A percentile compares a stretch with the other conserved stretches of the same genome.
Conservation (phyloP, 768 basidiomycete species). For the Tricholomella constricta region DNA sequence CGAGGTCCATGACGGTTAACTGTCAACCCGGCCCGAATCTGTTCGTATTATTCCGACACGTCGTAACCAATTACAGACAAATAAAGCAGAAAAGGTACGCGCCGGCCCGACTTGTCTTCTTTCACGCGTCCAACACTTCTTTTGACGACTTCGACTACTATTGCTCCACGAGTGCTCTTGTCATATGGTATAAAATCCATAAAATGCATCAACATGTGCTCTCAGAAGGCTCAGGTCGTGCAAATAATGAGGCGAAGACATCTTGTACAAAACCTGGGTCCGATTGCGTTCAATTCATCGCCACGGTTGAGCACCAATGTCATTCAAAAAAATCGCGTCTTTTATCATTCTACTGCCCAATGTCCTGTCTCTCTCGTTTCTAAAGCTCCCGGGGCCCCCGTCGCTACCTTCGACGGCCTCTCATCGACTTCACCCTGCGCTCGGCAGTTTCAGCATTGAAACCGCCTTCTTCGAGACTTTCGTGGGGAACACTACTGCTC, state of each 20-base stretch:
- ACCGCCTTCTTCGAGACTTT: conserved; percentile 55
- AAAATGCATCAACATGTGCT: neutral
- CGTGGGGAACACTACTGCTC: conserved; percentile 44
- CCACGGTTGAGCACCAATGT: neutral
- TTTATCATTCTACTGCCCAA: conserved; percentile 1
- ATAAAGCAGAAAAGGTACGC: too few relatives aligned
- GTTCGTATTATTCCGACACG: conserved; percentile 1
- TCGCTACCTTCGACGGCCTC: conserved; percentile 47
- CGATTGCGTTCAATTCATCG: neutral
- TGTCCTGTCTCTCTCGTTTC: conserved; percentile 3
- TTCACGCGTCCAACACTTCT: too few relatives aligned
- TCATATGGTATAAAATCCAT: too few relatives aligned
- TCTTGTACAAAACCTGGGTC: neutral
- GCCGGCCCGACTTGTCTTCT: too few relatives aligned
- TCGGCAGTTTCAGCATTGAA: conserved; percentile 58
- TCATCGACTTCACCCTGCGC: conserved; percentile 40
- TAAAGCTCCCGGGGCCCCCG: conserved; percentile 43
- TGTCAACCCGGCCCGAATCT: neutral
- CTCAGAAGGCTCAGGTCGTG: neutral
- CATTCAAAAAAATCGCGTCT: neutral
- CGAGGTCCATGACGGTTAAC: neutral
- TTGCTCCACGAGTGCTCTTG: neutral
- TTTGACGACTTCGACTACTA: neutral
- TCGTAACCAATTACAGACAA: neutral
- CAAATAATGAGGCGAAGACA: neutral